Base-by-base conservation (phyloP, 768 basidiomycete species). In the Phaeotremella fagi region DNA sequence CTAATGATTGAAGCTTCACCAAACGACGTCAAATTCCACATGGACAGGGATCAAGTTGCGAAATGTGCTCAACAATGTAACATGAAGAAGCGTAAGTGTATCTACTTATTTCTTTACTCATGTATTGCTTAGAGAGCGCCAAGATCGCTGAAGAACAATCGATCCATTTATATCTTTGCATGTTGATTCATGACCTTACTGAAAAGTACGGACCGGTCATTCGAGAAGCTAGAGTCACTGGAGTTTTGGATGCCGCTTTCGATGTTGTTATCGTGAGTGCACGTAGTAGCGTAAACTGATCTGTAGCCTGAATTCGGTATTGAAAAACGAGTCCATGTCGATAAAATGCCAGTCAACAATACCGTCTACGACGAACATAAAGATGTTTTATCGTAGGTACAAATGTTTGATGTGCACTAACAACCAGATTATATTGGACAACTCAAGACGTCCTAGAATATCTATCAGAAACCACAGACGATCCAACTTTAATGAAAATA, bases 311-410 rank as follows among this genome's bases (percentile, higher is more conserved):
- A 98, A 74, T 98, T 98, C 70, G 90, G 94, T 27, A 97, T 99
- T 63, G 95, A 99, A 78, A 99, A 99, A 79, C 83, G 95, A 31
- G 92, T 98, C 2, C 95, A 98, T 66, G 89, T 92, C 36, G 95
- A 98, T 71, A 91, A 98, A 76, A 95, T 99, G 89, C 94, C 95
- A 23, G 89, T 95, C 54, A 90, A 95, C 87, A 97, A 94, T 64
- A 87, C 90, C 69, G 90, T 97, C 47, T 90, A 90, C 71, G 92
- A 98, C 68, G 94, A 97, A 75, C 92, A 94, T 75, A 81, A 82
- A 2, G 87, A 95, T 75, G 85, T 86, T 20, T 81, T 99, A 16
- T 71, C 70, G 67, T 66, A 45, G 12, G 11, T n/a, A 14, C 43
- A 25, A 31, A 14, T 33, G 29, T 22, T 46, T 45, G 36, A 55